Conservation (phyloP, 495 filamentous ascomycete species). For the Podospora pseudopauciseta region DNA sequence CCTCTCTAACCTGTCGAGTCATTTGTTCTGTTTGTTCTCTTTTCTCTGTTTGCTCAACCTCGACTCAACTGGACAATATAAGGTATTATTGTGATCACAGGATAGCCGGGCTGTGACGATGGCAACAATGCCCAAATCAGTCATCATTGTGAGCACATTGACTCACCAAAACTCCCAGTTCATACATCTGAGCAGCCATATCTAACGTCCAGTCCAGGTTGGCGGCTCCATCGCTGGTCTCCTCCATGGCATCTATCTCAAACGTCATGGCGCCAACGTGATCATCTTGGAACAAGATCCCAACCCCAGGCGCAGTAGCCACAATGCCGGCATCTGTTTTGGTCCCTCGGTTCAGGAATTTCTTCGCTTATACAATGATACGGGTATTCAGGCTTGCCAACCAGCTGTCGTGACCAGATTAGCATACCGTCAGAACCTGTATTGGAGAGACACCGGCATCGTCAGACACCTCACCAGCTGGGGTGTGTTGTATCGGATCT, state of each 20-base stretch:
- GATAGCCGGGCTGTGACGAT: background rate
- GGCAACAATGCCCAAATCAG: slow-evolving; percentile 6
- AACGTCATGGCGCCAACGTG: slow-evolving; percentile 39
- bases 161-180: background rate
- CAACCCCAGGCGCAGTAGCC: slow-evolving; percentile 34
- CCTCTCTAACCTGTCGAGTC: too few species aligned
- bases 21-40: background rate
- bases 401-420: background rate
- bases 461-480: slow-evolving; percentile 42
- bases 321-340: slow-evolving; percentile 50
- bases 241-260: slow-evolving; percentile 39
- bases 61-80: background rate
- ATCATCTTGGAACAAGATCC: slow-evolving; percentile 48
- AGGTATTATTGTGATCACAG: background rate
- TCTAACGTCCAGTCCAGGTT: slow-evolving; percentile 18
- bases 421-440: slow-evolving; percentile 13
- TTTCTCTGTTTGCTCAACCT: background rate
- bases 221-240: slow-evolving; percentile 40
- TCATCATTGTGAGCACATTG: slow-evolving; percentile 16
- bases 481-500: slow-evolving; percentile 46
- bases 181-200: background rate
- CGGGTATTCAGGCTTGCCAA: slow-evolving; percentile 12
- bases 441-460: slow-evolving; percentile 8
- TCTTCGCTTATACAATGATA: slow-evolving; percentile 22
- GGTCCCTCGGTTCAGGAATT: slow-evolving; percentile 23